phyloP scores from a whole-genome alignment of 176 grass and related monocot genomes.

The Leersia perrieri region DNA sequence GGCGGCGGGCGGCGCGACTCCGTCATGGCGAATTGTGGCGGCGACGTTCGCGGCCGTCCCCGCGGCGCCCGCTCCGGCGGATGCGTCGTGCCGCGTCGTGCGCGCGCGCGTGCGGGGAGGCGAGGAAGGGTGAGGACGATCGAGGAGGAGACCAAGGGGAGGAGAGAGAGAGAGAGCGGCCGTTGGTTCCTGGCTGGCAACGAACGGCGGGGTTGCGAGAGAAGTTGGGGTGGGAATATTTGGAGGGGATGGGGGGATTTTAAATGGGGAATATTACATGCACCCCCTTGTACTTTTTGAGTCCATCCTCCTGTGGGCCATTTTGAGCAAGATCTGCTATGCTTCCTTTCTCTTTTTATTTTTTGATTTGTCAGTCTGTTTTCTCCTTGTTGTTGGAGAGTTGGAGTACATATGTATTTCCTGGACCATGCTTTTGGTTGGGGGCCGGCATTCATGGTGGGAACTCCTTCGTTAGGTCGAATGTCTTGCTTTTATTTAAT shows the following conservation, averaged over 20 bases:
- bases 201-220: conserved; percentile 14
- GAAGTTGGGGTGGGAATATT: conserved; percentile 9
- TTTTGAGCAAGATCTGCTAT: neutral
- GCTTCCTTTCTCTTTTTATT: neutral
- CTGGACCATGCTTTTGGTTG: conserved; percentile 14
- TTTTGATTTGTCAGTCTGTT: neutral
- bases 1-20: conserved; percentile 55
- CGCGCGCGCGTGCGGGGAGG: neutral
- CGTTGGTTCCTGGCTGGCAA: conserved; percentile 37
- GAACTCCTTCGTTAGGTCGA: conserved; percentile 21
- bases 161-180: neutral
- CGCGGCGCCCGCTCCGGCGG: conserved; percentile 1
- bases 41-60: conserved; percentile 16
- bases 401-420: neutral
- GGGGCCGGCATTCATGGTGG: neutral
- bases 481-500: conserved; percentile 16
- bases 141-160: neutral
- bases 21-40: conserved; percentile 51
- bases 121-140: neutral
- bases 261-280: neutral
- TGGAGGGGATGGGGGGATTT: neutral
- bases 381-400: neutral
- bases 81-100: conserved; percentile 22
- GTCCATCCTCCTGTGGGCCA: neutral
- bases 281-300: conserved; percentile 1